Base-by-base conservation (phyloP, 2,329 filamentous ascomycete genomes). In the Colletotrichum eleusines region DNA sequence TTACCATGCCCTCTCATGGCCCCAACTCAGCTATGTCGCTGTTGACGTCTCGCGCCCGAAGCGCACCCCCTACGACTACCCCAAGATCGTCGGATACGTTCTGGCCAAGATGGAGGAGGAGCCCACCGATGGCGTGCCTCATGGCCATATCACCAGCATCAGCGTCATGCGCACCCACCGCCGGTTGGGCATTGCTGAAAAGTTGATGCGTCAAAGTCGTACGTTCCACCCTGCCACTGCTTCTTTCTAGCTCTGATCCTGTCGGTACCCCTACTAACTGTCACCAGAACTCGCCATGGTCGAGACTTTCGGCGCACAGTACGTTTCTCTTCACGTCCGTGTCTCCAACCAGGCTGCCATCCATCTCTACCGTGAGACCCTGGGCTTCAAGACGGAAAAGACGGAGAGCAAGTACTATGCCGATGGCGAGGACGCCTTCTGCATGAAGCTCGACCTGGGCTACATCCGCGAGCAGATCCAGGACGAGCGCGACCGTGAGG, bases 71-170 rank as follows among this genome's bases (percentile, higher is more conserved):
- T 93, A 95, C 82, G 93, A 97, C 81, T 96, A 97, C 77, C 96
- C 96, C 75, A 97, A 98, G 83, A 97, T 99, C 72, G 96, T 99
- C 31, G 96, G 96, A 76, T 99, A 99, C 80, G 96, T 99, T n/a
- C 90, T 99, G 33, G 96, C 96, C 62, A 99, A 99, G 88, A 99
- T 99, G 95, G 96, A 99, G 83, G 96, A 99, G 85, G 96, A 98
- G 81, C 95, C 96, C 9, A 80, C 91, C 71, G 95, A 98, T 81
- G 95, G 95, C 69, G 85, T 98, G 50, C 93, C 92, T 76, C 96
- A 98, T 83, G 96, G 96, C 20, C 96, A 99, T 84, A 98, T 99
- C 78, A 99, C 96, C 55, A 95, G 92, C 76, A 82, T 99, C 78
- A 95, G 91, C 78, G 96, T 99, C 53, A 99, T 98, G 96, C 88